Conservation (phyloP, 305 asterid species). For the Solanum chacoense region DNA sequence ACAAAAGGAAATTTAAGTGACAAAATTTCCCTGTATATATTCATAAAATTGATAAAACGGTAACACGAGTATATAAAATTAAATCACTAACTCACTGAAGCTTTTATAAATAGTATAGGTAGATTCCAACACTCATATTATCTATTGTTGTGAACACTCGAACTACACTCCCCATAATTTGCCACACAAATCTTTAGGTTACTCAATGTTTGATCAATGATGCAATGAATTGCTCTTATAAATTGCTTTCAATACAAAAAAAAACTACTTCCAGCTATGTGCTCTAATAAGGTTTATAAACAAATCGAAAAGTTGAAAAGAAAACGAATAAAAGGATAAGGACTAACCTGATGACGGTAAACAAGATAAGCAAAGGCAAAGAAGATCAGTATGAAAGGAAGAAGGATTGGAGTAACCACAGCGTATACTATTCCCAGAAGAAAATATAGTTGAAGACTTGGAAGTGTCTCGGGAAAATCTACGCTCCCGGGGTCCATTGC, state of each 20-base stretch:
- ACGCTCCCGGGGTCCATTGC: slow-evolving; percentile 90
- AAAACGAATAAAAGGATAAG: neutral
- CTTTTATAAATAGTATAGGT: no score
- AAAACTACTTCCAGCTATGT: neutral
- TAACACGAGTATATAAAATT: neutral
- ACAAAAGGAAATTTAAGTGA: neutral
- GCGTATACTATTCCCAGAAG: slow-evolving; percentile 82
- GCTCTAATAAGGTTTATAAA: neutral
- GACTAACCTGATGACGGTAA: slow-evolving; percentile 87
- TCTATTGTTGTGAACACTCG: neutral
- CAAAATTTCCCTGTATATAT: neutral
- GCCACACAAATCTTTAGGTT: neutral
- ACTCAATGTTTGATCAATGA: neutral
- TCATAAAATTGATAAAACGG: neutral
- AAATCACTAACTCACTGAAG: no score
- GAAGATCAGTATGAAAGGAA: slow-evolving; percentile 83
- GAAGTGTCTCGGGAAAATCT: slow-evolving; percentile 67
- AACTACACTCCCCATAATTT: neutral
- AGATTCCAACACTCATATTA: no score
- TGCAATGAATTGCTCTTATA: neutral
- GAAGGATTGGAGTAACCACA: slow-evolving; percentile 90
- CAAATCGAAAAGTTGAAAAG: neutral
- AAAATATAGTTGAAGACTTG: slow-evolving; percentile 77
- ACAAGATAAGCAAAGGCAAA: slow-evolving; percentile 89
- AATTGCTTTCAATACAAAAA: neutral